Evolutionary conservation across 2,329 filamentous ascomycete species (phyloP), one percentile per base, ranked within the genome.

Genomic region (Fusarium chlamydosporum): DNA sequence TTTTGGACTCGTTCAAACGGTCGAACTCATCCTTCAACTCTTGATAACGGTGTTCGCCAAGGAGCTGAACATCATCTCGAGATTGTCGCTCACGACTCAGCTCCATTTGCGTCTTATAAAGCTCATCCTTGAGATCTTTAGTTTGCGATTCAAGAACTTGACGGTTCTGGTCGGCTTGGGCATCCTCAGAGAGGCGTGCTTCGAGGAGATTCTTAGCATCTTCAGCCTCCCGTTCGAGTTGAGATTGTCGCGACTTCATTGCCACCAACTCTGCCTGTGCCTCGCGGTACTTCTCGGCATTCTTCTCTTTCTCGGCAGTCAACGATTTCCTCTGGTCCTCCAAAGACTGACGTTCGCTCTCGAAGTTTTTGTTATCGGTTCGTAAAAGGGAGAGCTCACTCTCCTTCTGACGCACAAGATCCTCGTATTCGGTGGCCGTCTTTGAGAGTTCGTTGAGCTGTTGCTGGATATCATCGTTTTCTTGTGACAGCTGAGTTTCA

Each of bases 371-470:
- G 67, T 94, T 88, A 77, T 99, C 96, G 12, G 89, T 89, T 72
- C 94, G 93, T 34, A 98, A 85, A 45, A 98, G 86, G 1, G 91
- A 87, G 20, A 99, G 83, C 76, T 99, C 96, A 77, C 94, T 97
- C 76, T 99, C 96, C 78, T 98, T 99, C 61, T 92, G 91, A 26
- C 94, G 88, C 26, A 99, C 91, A 42, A 98, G 87, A 73, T 98
- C 95, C 79, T 99, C 96, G 70, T 97, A 98, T 75, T 94, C 93
- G 0, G 94, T 96, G 1, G 95, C 97, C 0, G 95, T 97, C 48
- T 93, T 90, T 0, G 96, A 96, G 18, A 99, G 83, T 70, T 97
- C 90, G 0, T 92, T 87, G 54, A 99, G 89, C 74, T 97, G 94
- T 72, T 94, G 88, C 55, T 96, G 91, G 46, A 97, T 88, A 43